Evolutionary conservation across 1,284 basidiomycete genomes (phyloP).

Genomic region (Stereum hirsutum): DNA sequence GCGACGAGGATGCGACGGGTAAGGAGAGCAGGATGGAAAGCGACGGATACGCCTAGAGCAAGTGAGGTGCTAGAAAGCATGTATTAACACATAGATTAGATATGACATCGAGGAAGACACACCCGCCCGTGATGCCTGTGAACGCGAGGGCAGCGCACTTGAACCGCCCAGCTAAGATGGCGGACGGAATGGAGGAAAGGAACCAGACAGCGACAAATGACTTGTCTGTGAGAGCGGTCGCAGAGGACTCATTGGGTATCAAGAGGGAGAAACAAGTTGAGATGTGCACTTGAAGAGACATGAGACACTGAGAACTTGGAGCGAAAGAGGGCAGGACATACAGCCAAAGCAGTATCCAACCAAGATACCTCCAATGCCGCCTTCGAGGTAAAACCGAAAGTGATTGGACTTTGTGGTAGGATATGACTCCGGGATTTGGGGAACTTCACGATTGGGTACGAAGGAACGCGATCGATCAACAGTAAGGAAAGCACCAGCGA

Average conservation of each 20-base stretch:
- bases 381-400: slow-evolving; percentile 35
- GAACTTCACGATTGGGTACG: slow-evolving; percentile 31
- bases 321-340: slow-evolving; percentile 21
- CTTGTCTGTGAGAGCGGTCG: slow-evolving; percentile 31
- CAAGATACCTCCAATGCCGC: slow-evolving; percentile 52
- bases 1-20: slow-evolving; percentile 41
- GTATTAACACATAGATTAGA: slow-evolving; percentile 6
- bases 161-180: slow-evolving; percentile 41
- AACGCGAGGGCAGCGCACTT: slow-evolving; percentile 34
- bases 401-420: slow-evolving; percentile 21
- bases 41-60: slow-evolving; percentile 41
- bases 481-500: slow-evolving; percentile 57
- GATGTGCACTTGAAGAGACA: slow-evolving; percentile 35
- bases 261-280: slow-evolving; percentile 51
- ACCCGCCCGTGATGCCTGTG: slow-evolving; percentile 44
- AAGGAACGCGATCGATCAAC: slow-evolving; percentile 59
- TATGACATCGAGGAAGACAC: slow-evolving; percentile 16
- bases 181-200: slow-evolving; percentile 35
- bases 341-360: slow-evolving; percentile 52
- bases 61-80: slow-evolving; percentile 29
- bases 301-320: slow-evolving; percentile 6
- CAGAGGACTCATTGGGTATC: slow-evolving; percentile 40
- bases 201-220: slow-evolving; percentile 55
- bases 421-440: slow-evolving; percentile 23
- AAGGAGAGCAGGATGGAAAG: slow-evolving; percentile 50